Base-by-base conservation (phyloP, 306 rosid species). In the Lupinus albus region DNA sequence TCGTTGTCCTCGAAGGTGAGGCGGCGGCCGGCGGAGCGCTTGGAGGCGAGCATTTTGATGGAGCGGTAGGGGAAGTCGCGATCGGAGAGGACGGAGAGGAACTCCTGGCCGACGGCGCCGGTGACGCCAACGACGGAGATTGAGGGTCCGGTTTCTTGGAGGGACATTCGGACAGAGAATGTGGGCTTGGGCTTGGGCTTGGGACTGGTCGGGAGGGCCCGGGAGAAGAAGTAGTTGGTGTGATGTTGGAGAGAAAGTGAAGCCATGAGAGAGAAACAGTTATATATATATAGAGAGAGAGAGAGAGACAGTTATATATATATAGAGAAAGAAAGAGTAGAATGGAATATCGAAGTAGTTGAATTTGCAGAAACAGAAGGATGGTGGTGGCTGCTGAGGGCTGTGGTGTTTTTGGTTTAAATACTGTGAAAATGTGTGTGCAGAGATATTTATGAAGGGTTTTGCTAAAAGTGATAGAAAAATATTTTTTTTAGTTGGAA, bases 81-180 rank as follows among this genome's bases (percentile, higher is more conserved):
- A 80, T 88, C 96, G 46, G 92, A 81, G 64, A 94, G 89, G 48
- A 94, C 97, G 8, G 97, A 90, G 76, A 94, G 97, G 53, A 94
- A 87, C 73, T 94, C 99, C 56, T 94, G 93, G 39, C 99, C 99
- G 30, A 93, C 99, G 65, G 99, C 99, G 57, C 99, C 99, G 50
- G 99, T 90, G 64, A 90, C 99, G 1, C 99, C 99, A 0, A 90
- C 99, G 12, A 93, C 87, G 59, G 99, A 96, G 33, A 93, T 28
- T 1, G 99, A 83, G 1, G 99, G 99, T 0, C 72, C 99, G 68
- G 30, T 70, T 28, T 93, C 96, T 9, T 67, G 88, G 57, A 90
- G 87, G 1, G 94, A 79, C 97, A 93, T 90, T 10, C 85, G 87
- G 72, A 93, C 16, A 0, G 76, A 18, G 28, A 64, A 17, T 0